Evolutionary conservation across 2,329 filamentous ascomycete species (phyloP).

Genomic region (Lachnellula cervina): DNA sequence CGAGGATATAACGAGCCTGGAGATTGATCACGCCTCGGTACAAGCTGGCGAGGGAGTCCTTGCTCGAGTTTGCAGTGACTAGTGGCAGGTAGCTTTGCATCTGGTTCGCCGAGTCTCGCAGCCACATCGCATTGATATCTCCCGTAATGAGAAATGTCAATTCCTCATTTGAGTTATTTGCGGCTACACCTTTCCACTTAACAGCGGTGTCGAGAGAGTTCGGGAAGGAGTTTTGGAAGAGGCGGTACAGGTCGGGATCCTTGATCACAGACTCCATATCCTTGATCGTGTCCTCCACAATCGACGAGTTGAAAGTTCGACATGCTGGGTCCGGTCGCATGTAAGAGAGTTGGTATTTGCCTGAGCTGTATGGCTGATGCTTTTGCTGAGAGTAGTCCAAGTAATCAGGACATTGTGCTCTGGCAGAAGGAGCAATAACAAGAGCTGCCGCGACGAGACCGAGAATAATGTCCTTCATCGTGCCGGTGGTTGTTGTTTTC

Average conservation of each 20-base stretch:
- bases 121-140: conserved; percentile 80
- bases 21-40: conserved; percentile 69
- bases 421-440: neutral
- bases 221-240: conserved; percentile 69
- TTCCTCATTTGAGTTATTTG: conserved; percentile 56
- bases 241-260: conserved; percentile 68
- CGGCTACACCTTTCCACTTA: conserved; percentile 59
- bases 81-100: conserved; percentile 65
- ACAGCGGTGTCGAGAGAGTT: conserved; percentile 73
- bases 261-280: conserved; percentile 64
- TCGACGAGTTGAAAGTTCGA: conserved; percentile 72
- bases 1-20: conserved; percentile 62
- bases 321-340: conserved; percentile 73
- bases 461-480: conserved; percentile 5
- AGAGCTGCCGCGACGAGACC: conserved; percentile 2
- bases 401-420: conserved; percentile 58
- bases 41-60: conserved; percentile 58
- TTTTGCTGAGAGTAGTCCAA: conserved; percentile 50
- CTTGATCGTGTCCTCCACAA: conserved; percentile 71
- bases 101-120: conserved; percentile 76
- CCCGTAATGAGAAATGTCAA: conserved; percentile 56
- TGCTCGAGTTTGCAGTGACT: conserved; percentile 47
- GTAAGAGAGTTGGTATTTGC: conserved; percentile 70
- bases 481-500: neutral
- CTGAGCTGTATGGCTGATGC: conserved; percentile 71